phyloP scores from a whole-genome alignment of 192 early-diverging fungal genomes.

The Coemansia umbellata region DNA sequence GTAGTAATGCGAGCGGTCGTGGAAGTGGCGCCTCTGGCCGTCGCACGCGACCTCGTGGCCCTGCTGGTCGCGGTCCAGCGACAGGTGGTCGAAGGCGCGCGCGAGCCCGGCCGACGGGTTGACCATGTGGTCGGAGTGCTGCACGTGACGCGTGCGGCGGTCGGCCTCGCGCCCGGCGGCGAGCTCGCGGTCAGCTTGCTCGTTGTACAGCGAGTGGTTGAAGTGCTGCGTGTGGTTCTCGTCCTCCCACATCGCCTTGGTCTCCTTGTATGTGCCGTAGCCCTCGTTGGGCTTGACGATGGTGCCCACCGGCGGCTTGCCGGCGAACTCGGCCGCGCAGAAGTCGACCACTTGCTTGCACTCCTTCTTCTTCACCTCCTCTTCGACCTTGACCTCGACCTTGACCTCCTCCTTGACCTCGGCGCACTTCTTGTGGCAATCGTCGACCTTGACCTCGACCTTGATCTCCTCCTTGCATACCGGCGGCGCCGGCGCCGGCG shows the following conservation, averaged over 20 bases:
- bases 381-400: slow-evolving; percentile 41
- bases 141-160: slow-evolving; percentile 49
- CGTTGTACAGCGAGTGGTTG: slow-evolving; percentile 55
- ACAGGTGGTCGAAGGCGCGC: slow-evolving; percentile 52
- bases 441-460: slow-evolving; percentile 43
- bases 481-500: not conserved
- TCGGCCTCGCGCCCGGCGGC: slow-evolving; percentile 32
- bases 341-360: slow-evolving; percentile 40
- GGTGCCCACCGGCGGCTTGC: slow-evolving; percentile 43
- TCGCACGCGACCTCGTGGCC: slow-evolving; percentile 51
- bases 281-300: slow-evolving; percentile 52
- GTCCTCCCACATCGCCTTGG: slow-evolving; percentile 54
- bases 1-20: slow-evolving; percentile 54
- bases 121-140: slow-evolving; percentile 52
- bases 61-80: slow-evolving; percentile 50
- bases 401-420: slow-evolving; percentile 48
- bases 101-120: slow-evolving; percentile 47
- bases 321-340: slow-evolving; percentile 38
- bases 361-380: slow-evolving; percentile 40
- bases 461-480: slow-evolving; percentile 43
- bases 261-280: slow-evolving; percentile 54
- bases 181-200: slow-evolving; percentile 52
- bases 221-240: slow-evolving; percentile 54
- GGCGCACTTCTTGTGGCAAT: slow-evolving; percentile 13
- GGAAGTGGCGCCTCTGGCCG: slow-evolving; percentile 49